Conservation (phyloP, 129 eudicot species). For the Flaveria ramosissima region DNA sequence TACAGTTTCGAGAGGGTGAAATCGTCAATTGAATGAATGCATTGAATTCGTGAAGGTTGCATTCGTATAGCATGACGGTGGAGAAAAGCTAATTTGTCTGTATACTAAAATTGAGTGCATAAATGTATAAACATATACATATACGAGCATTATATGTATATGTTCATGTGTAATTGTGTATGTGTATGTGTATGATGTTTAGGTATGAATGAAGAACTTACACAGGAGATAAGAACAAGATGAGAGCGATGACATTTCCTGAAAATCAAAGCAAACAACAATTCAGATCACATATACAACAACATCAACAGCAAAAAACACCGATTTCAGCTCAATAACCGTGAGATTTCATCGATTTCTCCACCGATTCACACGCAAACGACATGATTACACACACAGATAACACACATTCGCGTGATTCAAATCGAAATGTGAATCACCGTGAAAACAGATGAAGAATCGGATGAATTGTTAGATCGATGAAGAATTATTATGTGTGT, state of each 20-base stretch:
- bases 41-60: constrained; percentile 34
- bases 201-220: constrained; percentile 22
- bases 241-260: constrained; percentile 44
- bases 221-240: constrained; percentile 49
- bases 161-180: neutral
- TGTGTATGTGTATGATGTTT: neutral
- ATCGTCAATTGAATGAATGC: constrained; percentile 18
- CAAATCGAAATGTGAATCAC: neutral
- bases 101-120: neutral
- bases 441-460: constrained; percentile 13
- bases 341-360: constrained; percentile 3
- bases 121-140: neutral
- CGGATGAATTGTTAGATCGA: neutral
- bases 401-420: neutral
- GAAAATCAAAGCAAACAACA: constrained; percentile 20
- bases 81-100: neutral
- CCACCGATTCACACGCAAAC: neutral
- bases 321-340: neutral
- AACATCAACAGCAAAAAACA: neutral
- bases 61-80: constrained; percentile 31
- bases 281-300: neutral
- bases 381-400: neutral
- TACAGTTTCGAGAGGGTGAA: constrained; percentile 17
- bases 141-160: too few species aligned
- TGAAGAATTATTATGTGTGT: neutral